Base-by-base conservation (phyloP, 768 basidiomycete species). In the Gloeostereum incarnatum region DNA sequence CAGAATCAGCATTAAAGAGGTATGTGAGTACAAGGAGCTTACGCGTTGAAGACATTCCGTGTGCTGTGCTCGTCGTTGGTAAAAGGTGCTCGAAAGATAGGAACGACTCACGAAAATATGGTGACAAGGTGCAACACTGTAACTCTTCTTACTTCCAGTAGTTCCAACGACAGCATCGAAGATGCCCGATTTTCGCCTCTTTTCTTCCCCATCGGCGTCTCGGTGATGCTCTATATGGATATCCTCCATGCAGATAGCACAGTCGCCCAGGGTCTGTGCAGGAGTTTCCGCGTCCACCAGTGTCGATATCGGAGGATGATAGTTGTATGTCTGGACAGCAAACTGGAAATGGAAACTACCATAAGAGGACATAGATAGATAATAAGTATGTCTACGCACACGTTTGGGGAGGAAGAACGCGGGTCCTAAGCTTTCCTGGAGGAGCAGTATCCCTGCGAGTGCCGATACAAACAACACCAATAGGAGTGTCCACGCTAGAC, bases 221-320 rank as follows among this genome's bases (percentile, higher is more conserved):
- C 31, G 63, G 50, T 5, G 59, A 51, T 31, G 69, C 60, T 31
- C 77, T 71, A 73, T 54, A 27, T 73, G 50, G 45, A 93, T 92
- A 4, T 77, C 71, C 41, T 94, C 91, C 88, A 94, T 92, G 50
- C 91, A 94, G 37, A 96, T 93, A 5, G 88, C 76, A 49, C 91
- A 96, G 52, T 93, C 88, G 5, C 86, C 89, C 11, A 89, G 61
- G 2, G 81, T 72, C 46, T 81, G 76, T 31, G 81, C 81, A 2
- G 81, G 78, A 2, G 83, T 69, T 54, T 91, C 88, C 0, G 81
- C 54, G 50, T 90, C 85, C 1, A 79, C 68, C 1, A 73, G 45
- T 1, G 86, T 81, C 26, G 94, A 60, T 2, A 70, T 65, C 5
- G 89, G 91, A n/a, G n/a, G n/a, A 55, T 93, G 91, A 50, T 94